Conservation (phyloP, 2,329 filamentous ascomycete species). For the Tolypocladium guangdongense region DNA sequence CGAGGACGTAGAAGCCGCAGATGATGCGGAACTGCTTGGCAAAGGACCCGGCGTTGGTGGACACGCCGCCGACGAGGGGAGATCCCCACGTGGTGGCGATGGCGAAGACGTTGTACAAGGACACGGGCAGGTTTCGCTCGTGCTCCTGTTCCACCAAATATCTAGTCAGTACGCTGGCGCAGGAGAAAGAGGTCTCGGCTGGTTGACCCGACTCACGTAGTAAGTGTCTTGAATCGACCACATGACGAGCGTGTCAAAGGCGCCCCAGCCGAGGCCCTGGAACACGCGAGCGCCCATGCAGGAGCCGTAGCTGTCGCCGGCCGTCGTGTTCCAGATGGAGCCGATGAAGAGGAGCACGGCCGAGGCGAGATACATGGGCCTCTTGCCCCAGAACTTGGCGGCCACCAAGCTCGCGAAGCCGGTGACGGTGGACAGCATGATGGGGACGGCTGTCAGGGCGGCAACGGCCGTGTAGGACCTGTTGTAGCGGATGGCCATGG, state of each 20-base stretch:
- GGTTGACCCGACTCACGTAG: constrained; percentile 30
- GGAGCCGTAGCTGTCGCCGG: constrained; percentile 27
- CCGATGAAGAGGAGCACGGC: constrained; percentile 35
- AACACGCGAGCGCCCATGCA: constrained; percentile 42
- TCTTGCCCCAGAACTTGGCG: constrained; percentile 38
- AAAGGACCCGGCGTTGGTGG: constrained; percentile 28
- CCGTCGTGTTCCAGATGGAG: constrained; percentile 37
- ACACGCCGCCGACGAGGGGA: constrained; percentile 42
- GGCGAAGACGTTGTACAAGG: constrained; percentile 32
- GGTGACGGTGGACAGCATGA: constrained; percentile 36
- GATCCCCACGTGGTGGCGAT: constrained; percentile 40
- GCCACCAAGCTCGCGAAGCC: constrained; percentile 31
- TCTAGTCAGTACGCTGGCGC: background rate
- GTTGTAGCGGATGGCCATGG: constrained; percentile 29
- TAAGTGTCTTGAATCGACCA: constrained; percentile 45
- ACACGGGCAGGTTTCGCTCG: constrained; percentile 33
- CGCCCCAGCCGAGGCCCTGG: constrained; percentile 48
- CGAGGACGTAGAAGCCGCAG: constrained; percentile 33
- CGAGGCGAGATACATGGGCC: constrained; percentile 40
- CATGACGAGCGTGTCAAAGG: constrained; percentile 42
- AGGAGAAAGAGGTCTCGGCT: background rate
- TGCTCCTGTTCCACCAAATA: constrained; percentile 29
- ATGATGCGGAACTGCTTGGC: constrained; percentile 40
- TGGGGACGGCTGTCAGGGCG: constrained; percentile 40
- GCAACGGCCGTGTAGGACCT: constrained; percentile 36